Evolutionary conservation across 2,329 filamentous ascomycete species (phyloP), one percentile per base, ranked within the genome.

Genomic region (Coleophoma eucalyptorum): DNA sequence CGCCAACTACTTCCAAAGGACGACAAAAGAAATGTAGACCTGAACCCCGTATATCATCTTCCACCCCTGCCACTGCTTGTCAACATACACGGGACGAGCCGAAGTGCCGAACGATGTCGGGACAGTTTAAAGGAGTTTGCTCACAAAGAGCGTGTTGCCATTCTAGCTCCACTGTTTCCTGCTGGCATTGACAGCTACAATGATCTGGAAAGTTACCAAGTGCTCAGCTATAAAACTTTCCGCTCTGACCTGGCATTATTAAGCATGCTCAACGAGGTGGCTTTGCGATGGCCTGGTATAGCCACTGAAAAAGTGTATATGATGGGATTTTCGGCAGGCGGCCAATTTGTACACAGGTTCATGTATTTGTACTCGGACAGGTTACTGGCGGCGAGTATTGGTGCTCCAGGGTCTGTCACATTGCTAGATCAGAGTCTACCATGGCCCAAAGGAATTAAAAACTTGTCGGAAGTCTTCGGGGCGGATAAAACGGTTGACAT

Each of bases 301-400:
- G 54, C 56, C 3, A 63, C 61, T 3, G 46, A 58, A 4, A 62
- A 59, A 37, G 32, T 67, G 18, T 65, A 60, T 43, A 34, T 67
- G 7, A 56, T 60, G 52, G 66, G 64, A 1, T 67, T 63, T 37
- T 65, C 63, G 6, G 65, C 62, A 0, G 66, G 65, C 18, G 65
- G 64, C 2, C 65, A 68, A 49, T 67, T 67, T 48, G 54, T 55
- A 1, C 64, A 65, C 34, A 58, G 65, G 13, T 65, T 68, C 46
- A 49, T 67, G 13, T 67, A 66, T 50, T 48, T 68, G 20, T 56
- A 67, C 50, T 62, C 66, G 3, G 62, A 67, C 48, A 58, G 61
- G 8, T 37, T 67, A 1, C 45, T 50, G 3, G 60, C 59, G 15
- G 59, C 60, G 5, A 66, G 62, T 48, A 44, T 67, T n/a, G 65